Base-by-base conservation (phyloP, 495 filamentous ascomycete species). In the Lindgomyces ingoldianus region DNA sequence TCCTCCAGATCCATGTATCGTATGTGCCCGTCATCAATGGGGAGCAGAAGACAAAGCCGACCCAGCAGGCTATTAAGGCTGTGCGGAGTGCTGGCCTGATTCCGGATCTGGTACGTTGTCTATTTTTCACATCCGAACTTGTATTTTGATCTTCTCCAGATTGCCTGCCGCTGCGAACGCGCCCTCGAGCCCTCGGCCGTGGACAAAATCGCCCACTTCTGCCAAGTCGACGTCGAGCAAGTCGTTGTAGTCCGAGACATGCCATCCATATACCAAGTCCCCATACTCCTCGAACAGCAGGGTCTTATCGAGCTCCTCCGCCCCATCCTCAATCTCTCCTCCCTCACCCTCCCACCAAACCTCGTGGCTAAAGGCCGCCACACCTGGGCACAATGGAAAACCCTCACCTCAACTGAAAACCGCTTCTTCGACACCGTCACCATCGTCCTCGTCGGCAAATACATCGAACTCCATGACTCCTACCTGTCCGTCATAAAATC, bases 21-120 rank as follows among this genome's bases (percentile, higher is more conserved):
- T 85, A 89, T 48, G 84, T 96, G 19, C 92, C 91, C 0, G 77
- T 93, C 2, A 79, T 84, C 29, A 71, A 76, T 29, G 75, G 88
- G n/a, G 94, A 98, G 78, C 85, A 94, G 77, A 98, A 98, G 85
- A 97, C 91, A 14, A 98, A 98, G 76, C 94, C 94, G 0, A 98
- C 94, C 0, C 94, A 98, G 74, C 82, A 88, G 64, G 91, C 94
- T 36, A 91, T 96, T 74, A 87, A 86, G 67, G 84, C 89, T 64
- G 87, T 89, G 41, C 83, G 93, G 48, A 89, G 85, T 64, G 86
- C 88, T 65, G 93, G 94, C 69, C 74, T 98, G 58, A 85, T 85
- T 59, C 94, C 94, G 11, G 94, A 98, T 74, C 74, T 96, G 68
- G 83, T 88, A 73, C 60, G 81, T 60, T 11, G 50, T 24, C 53